Conservation (phyloP, 345 rosid species). For the Brassica rapa region DNA sequence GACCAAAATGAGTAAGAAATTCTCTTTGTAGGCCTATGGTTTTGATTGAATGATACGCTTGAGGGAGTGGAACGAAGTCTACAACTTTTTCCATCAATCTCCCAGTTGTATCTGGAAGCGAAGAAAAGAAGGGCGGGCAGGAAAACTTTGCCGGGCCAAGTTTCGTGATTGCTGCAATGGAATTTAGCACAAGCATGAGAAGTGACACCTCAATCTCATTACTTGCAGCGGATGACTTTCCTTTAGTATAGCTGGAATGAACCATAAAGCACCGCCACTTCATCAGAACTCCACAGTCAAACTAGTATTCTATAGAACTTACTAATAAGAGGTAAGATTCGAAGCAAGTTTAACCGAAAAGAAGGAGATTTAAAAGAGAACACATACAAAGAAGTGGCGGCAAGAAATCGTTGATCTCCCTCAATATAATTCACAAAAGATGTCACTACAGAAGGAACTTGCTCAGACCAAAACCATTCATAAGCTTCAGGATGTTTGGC, state of each 20-base stretch:
- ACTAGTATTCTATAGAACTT: constrained; percentile 15
- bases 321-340: constrained; percentile 6
- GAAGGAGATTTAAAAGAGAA: constrained; percentile 29
- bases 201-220: constrained; percentile 71
- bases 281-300: constrained; percentile 27
- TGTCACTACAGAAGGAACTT: constrained; percentile 60
- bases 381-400: constrained; percentile 67
- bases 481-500: constrained; percentile 71
- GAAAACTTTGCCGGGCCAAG: constrained; percentile 88
- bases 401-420: constrained; percentile 60
- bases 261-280: constrained; percentile 14
- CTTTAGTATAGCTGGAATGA: constrained; percentile 55
- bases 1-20: constrained; percentile 95
- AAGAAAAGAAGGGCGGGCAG: constrained; percentile 69
- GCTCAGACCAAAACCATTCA: constrained; percentile 88
- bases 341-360: constrained; percentile 5
- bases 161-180: constrained; percentile 78
- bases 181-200: constrained; percentile 78
- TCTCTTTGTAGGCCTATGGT: constrained; percentile 81
- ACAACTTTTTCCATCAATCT: constrained; percentile 85
- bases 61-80: constrained; percentile 66
- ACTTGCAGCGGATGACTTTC: constrained; percentile 48
- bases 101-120: constrained; percentile 74
- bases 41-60: constrained; percentile 71
- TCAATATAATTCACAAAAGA: constrained; percentile 75